Evolutionary conservation across 1,284 basidiomycete genomes (phyloP).

Genomic region (Vanrija humicola): DNA sequence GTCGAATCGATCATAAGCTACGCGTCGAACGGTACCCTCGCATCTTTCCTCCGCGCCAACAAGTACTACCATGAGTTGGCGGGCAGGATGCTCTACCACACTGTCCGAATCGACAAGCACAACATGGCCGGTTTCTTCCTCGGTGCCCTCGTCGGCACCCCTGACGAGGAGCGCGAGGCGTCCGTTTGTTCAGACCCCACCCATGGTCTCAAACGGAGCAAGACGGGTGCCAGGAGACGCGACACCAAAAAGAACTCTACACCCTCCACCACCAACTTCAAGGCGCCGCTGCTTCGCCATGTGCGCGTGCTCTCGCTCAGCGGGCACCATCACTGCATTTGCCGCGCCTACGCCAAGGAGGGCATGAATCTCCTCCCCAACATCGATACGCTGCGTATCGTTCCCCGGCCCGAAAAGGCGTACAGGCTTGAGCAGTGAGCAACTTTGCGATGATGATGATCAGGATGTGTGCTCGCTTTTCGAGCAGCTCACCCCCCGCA

Average conservation of each 20-base stretch:
- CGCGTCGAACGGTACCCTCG: too few relatives aligned
- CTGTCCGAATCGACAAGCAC: too few relatives aligned
- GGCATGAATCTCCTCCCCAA: neutral
- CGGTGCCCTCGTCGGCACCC: neutral
- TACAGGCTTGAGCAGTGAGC: too few relatives aligned
- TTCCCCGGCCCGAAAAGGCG: too few relatives aligned
- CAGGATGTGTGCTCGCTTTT: neutral
- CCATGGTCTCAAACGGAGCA: too few relatives aligned
- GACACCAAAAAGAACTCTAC: too few relatives aligned
- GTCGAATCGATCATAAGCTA: too few relatives aligned
- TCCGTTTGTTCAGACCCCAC: too few relatives aligned
- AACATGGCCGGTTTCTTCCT: neutral
- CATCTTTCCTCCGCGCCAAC: neutral
- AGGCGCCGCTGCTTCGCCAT: neutral
- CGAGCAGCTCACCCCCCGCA: neutral
- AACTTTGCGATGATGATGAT: too few relatives aligned
- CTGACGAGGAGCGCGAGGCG: too few relatives aligned
- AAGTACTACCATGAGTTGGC: neutral
- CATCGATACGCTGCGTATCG: slow-evolving; percentile 1
- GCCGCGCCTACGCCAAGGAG: neutral
- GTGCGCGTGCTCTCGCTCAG: neutral
- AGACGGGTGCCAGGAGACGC: too few relatives aligned
- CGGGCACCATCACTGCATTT: slow-evolving; percentile 1
- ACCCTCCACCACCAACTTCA: neutral
- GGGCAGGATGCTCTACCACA: neutral